Percentiles rank a stretch among this genome's conserved stretches.
Evolutionary conservation across 495 filamentous ascomycete genomes (phyloP).

Genomic region (Tuber indicum): DNA sequence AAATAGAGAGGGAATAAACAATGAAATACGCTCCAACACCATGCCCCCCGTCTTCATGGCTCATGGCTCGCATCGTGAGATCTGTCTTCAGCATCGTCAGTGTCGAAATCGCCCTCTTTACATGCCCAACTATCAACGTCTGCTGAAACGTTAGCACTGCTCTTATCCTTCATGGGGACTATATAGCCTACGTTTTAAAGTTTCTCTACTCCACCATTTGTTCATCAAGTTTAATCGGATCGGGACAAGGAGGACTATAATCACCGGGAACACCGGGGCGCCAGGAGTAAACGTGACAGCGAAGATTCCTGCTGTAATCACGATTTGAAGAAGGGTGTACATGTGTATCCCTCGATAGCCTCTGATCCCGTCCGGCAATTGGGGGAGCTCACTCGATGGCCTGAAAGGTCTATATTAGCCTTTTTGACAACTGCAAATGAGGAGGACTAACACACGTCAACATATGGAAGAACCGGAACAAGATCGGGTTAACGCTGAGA

Average conservation of each 20-base stretch:
- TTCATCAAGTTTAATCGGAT: slow-evolving; percentile 60
- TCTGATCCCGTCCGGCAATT: slow-evolving; percentile 48
- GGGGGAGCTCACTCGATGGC: slow-evolving; percentile 58
- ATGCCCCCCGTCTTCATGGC: too few species aligned
- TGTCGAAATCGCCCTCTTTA: slow-evolving; percentile 51
- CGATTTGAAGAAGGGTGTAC: slow-evolving; percentile 58
- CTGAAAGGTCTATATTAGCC: slow-evolving; percentile 19
- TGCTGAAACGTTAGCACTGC: slow-evolving; percentile 43
- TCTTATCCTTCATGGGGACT: background rate
- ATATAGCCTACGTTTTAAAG: slow-evolving; percentile 43
- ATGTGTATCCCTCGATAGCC: slow-evolving; percentile 55
- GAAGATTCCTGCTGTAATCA: slow-evolving; percentile 57
- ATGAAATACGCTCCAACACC: background rate
- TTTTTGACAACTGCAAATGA: background rate
- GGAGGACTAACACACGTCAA: slow-evolving; percentile 45
- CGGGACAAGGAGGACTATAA: slow-evolving; percentile 62
- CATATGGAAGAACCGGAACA: slow-evolving; percentile 58
- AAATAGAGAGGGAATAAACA: background rate
- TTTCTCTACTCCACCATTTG: slow-evolving; percentile 56
- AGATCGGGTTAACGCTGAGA: slow-evolving; percentile 61
- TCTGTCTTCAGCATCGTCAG: slow-evolving; percentile 6
- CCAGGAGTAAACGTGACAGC: slow-evolving; percentile 58
- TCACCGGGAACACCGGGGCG: slow-evolving; percentile 60
- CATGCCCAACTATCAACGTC: slow-evolving; percentile 67
- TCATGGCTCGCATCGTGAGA: background rate